Conservation (phyloP, 202 grass and related monocot genomes). For the Cymbopogon flexuosus region DNA sequence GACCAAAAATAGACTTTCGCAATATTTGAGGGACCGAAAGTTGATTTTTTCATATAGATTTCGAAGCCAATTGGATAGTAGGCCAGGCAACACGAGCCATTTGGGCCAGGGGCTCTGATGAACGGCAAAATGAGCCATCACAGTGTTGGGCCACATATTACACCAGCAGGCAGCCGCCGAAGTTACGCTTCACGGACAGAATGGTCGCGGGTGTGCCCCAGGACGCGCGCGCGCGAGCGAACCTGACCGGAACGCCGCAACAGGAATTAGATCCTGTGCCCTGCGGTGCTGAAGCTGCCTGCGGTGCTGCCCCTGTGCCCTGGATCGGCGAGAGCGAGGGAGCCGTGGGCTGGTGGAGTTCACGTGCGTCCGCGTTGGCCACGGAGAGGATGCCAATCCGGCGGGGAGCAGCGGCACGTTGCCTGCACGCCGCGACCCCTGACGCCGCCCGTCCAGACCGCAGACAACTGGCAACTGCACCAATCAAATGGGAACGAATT, state of each 20-base stretch:
- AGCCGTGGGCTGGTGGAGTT: background rate
- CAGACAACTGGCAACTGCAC: background rate
- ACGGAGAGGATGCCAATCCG: background rate
- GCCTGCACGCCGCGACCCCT: background rate
- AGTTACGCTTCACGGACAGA: background rate
- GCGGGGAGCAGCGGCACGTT: conserved; percentile 29
- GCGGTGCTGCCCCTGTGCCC: background rate
- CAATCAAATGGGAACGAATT: background rate
- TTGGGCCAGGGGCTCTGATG: background rate
- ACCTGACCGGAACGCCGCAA: conserved; percentile 22
- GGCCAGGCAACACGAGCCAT: background rate
- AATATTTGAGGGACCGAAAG: too few relatives aligned
- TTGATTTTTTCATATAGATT: background rate
- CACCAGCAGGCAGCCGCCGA: background rate
- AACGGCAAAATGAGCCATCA: background rate
- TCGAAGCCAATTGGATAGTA: background rate
- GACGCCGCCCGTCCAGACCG: background rate
- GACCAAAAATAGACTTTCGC: too few relatives aligned
- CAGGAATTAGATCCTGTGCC: too few relatives aligned
- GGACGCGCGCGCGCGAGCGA: conserved; percentile 1
- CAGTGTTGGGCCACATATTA: background rate
- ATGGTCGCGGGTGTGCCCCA: conserved; percentile 23
- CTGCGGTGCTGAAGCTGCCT: background rate
- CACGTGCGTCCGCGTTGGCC: conserved; percentile 34
- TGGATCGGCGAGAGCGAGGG: background rate